Percentiles rank a stretch among this genome's conserved stretches.
phyloP scores from a whole-genome alignment of 192 early-diverging fungal species.

The Pilaira anomala region DNA sequence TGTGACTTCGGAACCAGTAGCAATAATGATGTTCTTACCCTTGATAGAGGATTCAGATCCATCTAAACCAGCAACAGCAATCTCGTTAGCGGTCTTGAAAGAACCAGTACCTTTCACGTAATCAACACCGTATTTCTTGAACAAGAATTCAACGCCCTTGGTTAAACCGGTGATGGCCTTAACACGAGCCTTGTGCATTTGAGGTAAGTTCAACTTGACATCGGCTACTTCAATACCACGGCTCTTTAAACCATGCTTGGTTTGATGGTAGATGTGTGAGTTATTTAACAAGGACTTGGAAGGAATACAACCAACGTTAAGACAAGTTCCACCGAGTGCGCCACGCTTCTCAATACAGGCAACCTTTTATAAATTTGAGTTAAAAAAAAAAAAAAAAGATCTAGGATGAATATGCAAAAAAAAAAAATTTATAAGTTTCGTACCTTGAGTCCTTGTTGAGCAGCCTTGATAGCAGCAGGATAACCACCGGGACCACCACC shows the following conservation, averaged over 20 bases:
- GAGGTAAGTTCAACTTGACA: slow-evolving; percentile 80
- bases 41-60: slow-evolving; percentile 71
- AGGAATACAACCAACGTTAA: slow-evolving; percentile 99
- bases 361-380: slow-evolving; percentile 52
- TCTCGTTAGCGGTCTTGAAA: slow-evolving; percentile 73
- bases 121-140: slow-evolving; percentile 98
- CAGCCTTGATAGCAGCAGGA: slow-evolving; percentile 97
- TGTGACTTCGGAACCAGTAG: slow-evolving; percentile 93
- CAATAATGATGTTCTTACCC: slow-evolving; percentile 97
- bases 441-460: slow-evolving; percentile 97
- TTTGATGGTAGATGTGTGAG: slow-evolving; percentile 94
- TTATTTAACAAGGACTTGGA: slow-evolving; percentile 99
- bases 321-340: slow-evolving; percentile 93
- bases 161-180: slow-evolving; percentile 87
- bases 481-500: slow-evolving; percentile 99
- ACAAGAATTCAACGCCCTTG: slow-evolving; percentile 87
- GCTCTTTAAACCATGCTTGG: slow-evolving; percentile 86
- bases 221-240: slow-evolving; percentile 91
- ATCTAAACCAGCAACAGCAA: slow-evolving; percentile 78
- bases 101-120: slow-evolving; percentile 92
- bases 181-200: slow-evolving; percentile 91
- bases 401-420: not conserved
- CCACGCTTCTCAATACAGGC: slow-evolving; percentile 97
- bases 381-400: too few relatives aligned
- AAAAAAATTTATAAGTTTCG: not conserved